Evolutionary conservation across 108 stramenopile species (phyloP).

Genomic region (Fragilariopsis cylindrus): DNA sequence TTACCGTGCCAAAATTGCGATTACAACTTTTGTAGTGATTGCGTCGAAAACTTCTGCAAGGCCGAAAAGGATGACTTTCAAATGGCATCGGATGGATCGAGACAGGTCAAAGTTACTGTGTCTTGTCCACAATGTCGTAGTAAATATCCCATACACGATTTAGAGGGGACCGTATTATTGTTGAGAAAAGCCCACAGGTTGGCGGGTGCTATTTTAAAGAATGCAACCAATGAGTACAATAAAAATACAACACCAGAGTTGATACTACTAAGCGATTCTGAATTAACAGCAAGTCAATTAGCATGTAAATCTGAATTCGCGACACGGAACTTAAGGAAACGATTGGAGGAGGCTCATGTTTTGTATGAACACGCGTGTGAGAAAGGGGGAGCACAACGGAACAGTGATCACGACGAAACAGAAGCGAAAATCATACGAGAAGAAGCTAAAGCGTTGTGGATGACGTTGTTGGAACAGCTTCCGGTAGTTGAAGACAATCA

Average conservation of each 20-base stretch:
- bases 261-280: constrained; percentile 42
- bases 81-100: constrained; percentile 75
- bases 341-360: constrained; percentile 20
- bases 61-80: constrained; percentile 71
- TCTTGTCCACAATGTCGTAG: constrained; percentile 77
- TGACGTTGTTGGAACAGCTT: neutral
- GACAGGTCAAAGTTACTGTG: constrained; percentile 75
- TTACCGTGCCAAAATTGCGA: constrained; percentile 58
- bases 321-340: constrained; percentile 1
- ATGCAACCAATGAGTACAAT: neutral
- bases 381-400: constrained; percentile 3
- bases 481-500: neutral
- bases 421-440: neutral
- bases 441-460: constrained; percentile 4
- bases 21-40: constrained; percentile 75
- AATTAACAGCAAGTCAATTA: constrained; percentile 55
- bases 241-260: neutral
- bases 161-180: constrained; percentile 41
- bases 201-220: constrained; percentile 16
- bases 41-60: constrained; percentile 52
- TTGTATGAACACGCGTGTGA: constrained; percentile 34
- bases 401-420: neutral
- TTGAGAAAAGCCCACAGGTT: constrained; percentile 45
- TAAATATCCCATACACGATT: constrained; percentile 44
- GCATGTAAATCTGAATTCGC: constrained; percentile 43